phyloP scores from a whole-genome alignment of 2,329 filamentous ascomycete species.

The Clonostachys sp. region DNA sequence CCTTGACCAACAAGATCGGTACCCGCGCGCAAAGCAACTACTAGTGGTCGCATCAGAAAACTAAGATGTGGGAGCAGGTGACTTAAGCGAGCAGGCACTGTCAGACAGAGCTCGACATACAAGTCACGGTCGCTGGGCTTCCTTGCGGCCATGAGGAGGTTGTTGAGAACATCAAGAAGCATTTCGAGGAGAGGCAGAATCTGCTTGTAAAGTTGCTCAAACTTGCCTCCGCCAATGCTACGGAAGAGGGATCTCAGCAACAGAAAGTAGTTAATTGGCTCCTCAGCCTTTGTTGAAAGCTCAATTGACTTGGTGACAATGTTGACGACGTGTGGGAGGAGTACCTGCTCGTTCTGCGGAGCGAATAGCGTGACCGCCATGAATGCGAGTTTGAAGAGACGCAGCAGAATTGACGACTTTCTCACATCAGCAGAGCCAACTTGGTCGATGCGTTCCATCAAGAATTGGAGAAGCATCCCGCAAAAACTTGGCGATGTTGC shows the following conservation, averaged over 20 bases:
- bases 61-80: constrained; percentile 93
- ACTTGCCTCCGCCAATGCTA: constrained; percentile 94
- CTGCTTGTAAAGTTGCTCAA: constrained; percentile 97
- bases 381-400: constrained; percentile 96
- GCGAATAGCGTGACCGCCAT: constrained; percentile 99
- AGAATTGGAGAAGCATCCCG: constrained; percentile 93
- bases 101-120: constrained; percentile 95
- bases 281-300: constrained; percentile 88
- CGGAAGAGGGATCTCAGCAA: constrained; percentile 88
- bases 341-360: constrained; percentile 88
- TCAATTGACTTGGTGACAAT: constrained; percentile 98
- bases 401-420: constrained; percentile 85
- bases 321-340: constrained; percentile 92
- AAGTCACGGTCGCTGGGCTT: constrained; percentile 89
- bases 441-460: constrained; percentile 95
- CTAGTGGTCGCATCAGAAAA: constrained; percentile 93
- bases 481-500: constrained; percentile 96
- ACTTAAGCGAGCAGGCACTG: constrained; percentile 88
- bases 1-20: constrained; percentile 94
- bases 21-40: constrained; percentile 88
- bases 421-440: constrained; percentile 89
- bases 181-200: constrained; percentile 95
- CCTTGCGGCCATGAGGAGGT: constrained; percentile 81
- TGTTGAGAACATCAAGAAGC: constrained; percentile 96
- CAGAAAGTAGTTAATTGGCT: constrained; percentile 98